Base-by-base conservation (phyloP, 2,329 filamentous ascomycete genomes). In the Epichloe elymi region DNA sequence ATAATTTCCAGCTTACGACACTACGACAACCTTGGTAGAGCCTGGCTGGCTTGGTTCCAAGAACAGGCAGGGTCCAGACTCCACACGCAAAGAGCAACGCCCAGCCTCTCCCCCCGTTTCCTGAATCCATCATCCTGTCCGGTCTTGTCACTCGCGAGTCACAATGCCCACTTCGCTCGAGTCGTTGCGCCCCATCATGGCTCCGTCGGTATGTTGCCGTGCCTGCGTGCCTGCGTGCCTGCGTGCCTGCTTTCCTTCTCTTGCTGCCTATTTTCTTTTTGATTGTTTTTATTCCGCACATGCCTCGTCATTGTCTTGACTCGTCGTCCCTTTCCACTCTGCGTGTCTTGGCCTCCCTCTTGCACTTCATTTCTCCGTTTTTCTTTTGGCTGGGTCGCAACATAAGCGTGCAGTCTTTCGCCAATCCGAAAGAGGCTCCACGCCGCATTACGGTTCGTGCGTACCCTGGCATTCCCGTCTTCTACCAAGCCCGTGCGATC, bases 171-270 rank as follows among this genome's bases (percentile, higher is more conserved):
- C 71, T 54, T 81, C 78, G n/a, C 61, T 80, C 52, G 78, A 81
- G 51, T 81, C 78, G 43, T 71, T 75, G 50, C 76, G 77, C 63
- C 78, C 78, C 59, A 81, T 81, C 64, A 80, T 81, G 78, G 76
- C 76, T 53, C 74, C 76, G 46, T 80, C 78, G 61, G 78, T 81
- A 78, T 51, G 78, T 77, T 54, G 55, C 51, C 46, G n/a, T 20
- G 17, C 38, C 30, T 35, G 26, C 11, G 38, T 43, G 30, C 37
- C 26, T 35, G 26, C 11, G 30, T 49, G 30, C 47, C 30, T 49
- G 15, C 14, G 6, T 17, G 14, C 5, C 7, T n/a, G 6, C 33
- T 37, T 38, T 50, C 46, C 33, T 52, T 46, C 55, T 45, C 41
- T 45, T 49, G 50, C 15, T 46, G 40, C 36, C 46, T 47, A 36